Evolutionary conservation across 2,329 filamentous ascomycete genomes (phyloP), one percentile per base, ranked within the genome.

Genomic region (Pezicula radicicola): DNA sequence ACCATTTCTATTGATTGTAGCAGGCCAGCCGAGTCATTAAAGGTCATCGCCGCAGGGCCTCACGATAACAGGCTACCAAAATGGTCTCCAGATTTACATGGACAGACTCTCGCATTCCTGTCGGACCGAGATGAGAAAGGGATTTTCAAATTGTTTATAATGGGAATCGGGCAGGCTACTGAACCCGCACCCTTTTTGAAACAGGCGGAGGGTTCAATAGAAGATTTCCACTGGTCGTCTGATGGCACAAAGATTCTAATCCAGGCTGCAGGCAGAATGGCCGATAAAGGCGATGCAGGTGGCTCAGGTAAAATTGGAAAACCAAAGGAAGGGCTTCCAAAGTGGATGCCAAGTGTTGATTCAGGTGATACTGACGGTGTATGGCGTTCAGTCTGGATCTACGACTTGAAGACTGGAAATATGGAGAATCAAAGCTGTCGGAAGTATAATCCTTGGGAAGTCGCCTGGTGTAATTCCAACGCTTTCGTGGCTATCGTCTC

Each of bases 271-370:
- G 41, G 41, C 3, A 16, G 30, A 18, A 28, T 10, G 18, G 49
- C 49, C 6, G 28, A 50, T 21, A 36, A 42, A 2, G 42, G 40
- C 9, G 49, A 50, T 28, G 49, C 27, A 13, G 30, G 18, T 15
- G 49, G 49, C 12, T 50, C 49, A 6, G 49, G 49, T 6, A 45
- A 37, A 21, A 33, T 50, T 45, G 49, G 49, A 15, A 25, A 46
- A 6, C 28, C 28, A 15, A 46, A 40, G 19, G 71, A 72, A 49
- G 74, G 75, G 21, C 33, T 47, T 4, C 46, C 46, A 6, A 21
- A 39, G 19, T 49, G 46, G 46, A 40, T 49, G 37, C 46, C 46
- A 10, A 49, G 19, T 25, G 27, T 49, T 21, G 46, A 49, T 40
- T 21, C 25, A 27, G 37, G 37, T 28, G 21, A 49, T 40, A 13